Evolutionary conservation across 2,329 filamentous ascomycete genomes (phyloP), one percentile per base, ranked within the genome.

Genomic region (Sphaerostilbella broomeana): DNA sequence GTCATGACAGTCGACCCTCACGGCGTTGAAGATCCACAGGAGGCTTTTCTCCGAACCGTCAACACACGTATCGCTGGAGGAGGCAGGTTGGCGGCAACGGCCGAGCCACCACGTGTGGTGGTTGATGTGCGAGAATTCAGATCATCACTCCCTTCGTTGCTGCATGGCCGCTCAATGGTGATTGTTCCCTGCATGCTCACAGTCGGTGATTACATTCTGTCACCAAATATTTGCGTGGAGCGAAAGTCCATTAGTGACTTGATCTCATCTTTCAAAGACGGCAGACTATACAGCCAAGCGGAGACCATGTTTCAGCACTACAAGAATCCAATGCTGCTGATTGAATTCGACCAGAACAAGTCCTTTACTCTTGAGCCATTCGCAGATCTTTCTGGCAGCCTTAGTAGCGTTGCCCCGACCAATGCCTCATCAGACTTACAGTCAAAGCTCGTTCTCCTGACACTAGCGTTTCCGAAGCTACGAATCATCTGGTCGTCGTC

Each of bases 271-370:
- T 88, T 98, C 65, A 82, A 83, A 50, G 89, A 95, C 58, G 92
- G 92, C 10, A 82, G 92, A 2, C 74, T 98, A 11, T 98, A 87
- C 67, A 86, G 79, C 51, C 92, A 98, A 67, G 84, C 84, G 27
- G 90, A 97, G 63, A 81, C 84, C 33, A 97, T 98, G 90, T 83
- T 94, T 43, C 79, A 86, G 58, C 81, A 97, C 65, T 98, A 98
- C 75, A 84, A 84, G 55, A 80, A 65, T 49, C 84, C 88, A 0
- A 86, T 97, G 77, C 78, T 98, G 6, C 77, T 98, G 30, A 97
- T 98, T 55, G 92, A 98, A 62, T 98, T 98, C 60, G 89, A 95
- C 59, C 85, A 94, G 58, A 90, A 94, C 67, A 95, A 94, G 61
- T 90, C 86, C 4, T 98, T 98, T 62, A 97, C 89, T 1, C 79